phyloP scores from a whole-genome alignment of 495 filamentous ascomycete species.

The Talaromyces adpressus region DNA sequence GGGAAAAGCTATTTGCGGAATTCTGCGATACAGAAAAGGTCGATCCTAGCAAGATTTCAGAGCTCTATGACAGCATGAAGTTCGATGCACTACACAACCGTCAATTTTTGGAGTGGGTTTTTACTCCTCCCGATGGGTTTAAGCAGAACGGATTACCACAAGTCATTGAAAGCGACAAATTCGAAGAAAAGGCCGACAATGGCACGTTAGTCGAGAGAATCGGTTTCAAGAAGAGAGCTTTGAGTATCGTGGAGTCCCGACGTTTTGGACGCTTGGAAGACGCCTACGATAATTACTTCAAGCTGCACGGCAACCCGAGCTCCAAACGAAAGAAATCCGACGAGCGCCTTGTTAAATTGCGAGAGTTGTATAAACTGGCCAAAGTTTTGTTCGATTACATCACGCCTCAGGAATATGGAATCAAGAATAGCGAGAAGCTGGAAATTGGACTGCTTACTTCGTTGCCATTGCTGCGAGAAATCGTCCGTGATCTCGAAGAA shows the following conservation, averaged over 20 bases:
- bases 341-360: slow-evolving; percentile 73
- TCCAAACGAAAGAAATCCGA: slow-evolving; percentile 79
- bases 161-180: slow-evolving; percentile 15
- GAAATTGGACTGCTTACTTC: slow-evolving; percentile 95
- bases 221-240: slow-evolving; percentile 38
- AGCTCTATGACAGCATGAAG: slow-evolving; percentile 98
- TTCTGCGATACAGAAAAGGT: slow-evolving; percentile 97
- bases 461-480: slow-evolving; percentile 86
- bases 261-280: slow-evolving; percentile 40
- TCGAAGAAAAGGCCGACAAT: slow-evolving; percentile 29
- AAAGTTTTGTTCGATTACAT: slow-evolving; percentile 98
- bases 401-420: slow-evolving; percentile 96
- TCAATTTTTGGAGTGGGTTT: slow-evolving; percentile 95
- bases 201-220: slow-evolving; percentile 40
- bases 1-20: slow-evolving; percentile 97
- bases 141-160: slow-evolving; percentile 25
- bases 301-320: slow-evolving; percentile 69
- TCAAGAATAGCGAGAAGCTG: slow-evolving; percentile 86
- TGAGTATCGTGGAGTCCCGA: slow-evolving; percentile 30
- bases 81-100: slow-evolving; percentile 97
- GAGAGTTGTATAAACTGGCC: slow-evolving; percentile 84
- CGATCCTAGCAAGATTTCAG: slow-evolving; percentile 95
- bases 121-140: slow-evolving; percentile 70
- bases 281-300: slow-evolving; percentile 69
- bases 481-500: slow-evolving; percentile 94